A percentile compares a stretch with the other conserved stretches of the same genome.
Conservation (phyloP, 345 rosid genomes). For the Eutrema heterophyllum region DNA sequence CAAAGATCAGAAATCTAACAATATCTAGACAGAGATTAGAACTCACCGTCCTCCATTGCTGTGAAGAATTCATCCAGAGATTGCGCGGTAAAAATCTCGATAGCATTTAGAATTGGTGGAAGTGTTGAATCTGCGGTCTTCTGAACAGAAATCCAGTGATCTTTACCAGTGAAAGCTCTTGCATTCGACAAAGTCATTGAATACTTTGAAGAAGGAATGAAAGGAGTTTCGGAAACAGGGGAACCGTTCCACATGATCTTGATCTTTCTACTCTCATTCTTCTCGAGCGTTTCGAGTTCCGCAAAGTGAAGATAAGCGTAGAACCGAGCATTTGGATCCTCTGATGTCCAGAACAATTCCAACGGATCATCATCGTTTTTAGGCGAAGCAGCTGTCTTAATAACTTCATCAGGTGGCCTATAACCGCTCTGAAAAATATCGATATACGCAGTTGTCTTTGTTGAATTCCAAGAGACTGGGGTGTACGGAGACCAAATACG, state of each 20-base stretch:
- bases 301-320: conserved; percentile 34
- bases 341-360: conserved; percentile 26
- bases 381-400: conserved; percentile 34
- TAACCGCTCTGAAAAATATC: conserved; percentile 34
- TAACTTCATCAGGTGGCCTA: conserved; percentile 34
- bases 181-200: conserved; percentile 29
- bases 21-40: neutral
- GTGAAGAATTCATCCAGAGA: conserved; percentile 18
- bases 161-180: conserved; percentile 34
- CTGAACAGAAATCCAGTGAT: conserved; percentile 35
- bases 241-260: conserved; percentile 38
- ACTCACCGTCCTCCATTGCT: conserved; percentile 23
- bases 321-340: conserved; percentile 19
- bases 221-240: conserved; percentile 20
- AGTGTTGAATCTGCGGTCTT: conserved; percentile 18
- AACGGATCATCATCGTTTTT: neutral
- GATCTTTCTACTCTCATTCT: conserved; percentile 33
- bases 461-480: conserved; percentile 20
- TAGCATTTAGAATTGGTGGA: conserved; percentile 39
- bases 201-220: conserved; percentile 19
- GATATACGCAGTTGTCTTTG: conserved; percentile 12
- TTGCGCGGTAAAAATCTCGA: conserved; percentile 19
- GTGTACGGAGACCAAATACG: conserved; percentile 41
- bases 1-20: neutral
- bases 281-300: conserved; percentile 12